Evolutionary conservation across 306 rosid species (phyloP).

Genomic region (Calophaca sinica): DNA sequence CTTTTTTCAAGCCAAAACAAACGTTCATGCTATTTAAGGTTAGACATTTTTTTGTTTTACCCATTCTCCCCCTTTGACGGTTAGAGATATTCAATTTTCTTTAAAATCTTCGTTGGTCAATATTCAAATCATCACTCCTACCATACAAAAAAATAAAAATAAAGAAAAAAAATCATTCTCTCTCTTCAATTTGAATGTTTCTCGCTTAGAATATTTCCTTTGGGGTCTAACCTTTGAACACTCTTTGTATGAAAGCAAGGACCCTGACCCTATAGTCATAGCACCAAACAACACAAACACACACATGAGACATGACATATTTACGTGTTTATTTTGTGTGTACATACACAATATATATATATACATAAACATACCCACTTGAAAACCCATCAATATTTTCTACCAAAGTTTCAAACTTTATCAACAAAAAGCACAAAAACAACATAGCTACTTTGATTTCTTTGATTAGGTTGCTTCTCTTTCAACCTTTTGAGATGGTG

Average conservation of each 20-base stretch:
- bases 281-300: not conserved
- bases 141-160: not conserved
- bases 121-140: constrained; percentile 56
- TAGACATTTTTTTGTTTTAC: constrained; percentile 46
- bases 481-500: constrained; percentile 50
- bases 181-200: constrained; percentile 54
- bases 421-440: not conserved
- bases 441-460: constrained; percentile 19
- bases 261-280: constrained; percentile 20
- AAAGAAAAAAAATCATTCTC: not conserved
- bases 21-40: not conserved
- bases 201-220: constrained; percentile 42
- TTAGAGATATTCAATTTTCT: constrained; percentile 40
- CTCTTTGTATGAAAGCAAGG: constrained; percentile 46
- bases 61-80: constrained; percentile 65
- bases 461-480: constrained; percentile 18
- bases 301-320: constrained; percentile 35
- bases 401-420: constrained; percentile 41
- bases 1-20: not conserved
- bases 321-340: constrained; percentile 15
- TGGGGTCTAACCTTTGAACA: constrained; percentile 57
- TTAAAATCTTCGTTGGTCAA: constrained; percentile 74
- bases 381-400: constrained; percentile 37
- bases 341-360: not conserved
- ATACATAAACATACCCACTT: constrained; percentile 26